A percentile compares a stretch with the other conserved stretches of the same genome.
Conservation (phyloP, 768 basidiomycete genomes). For the Pulveroboletus sp. region DNA sequence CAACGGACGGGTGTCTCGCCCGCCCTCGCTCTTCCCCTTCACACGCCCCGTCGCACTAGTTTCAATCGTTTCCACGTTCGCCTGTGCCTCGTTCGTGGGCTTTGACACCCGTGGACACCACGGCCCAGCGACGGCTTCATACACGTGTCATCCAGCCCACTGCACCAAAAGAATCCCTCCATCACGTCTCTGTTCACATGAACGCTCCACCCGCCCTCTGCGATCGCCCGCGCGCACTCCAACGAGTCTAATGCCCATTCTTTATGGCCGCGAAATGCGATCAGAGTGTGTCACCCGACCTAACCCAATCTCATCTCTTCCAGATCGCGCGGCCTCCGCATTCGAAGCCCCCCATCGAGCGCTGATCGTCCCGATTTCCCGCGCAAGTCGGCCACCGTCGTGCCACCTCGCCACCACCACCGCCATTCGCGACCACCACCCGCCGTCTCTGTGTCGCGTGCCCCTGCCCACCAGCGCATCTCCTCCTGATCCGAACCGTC, state of each 20-base stretch:
- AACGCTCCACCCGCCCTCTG: not conserved
- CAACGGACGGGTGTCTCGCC: not conserved
- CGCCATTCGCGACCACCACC: too few species aligned
- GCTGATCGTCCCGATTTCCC: conserved; percentile 19
- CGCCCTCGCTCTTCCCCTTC: not conserved
- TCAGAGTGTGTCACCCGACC: conserved; percentile 16
- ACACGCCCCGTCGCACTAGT: not conserved
- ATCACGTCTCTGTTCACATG: conserved; percentile 19
- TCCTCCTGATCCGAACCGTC: conserved; percentile 17
- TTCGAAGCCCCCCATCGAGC: conserved; percentile 4
- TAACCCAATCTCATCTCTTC: conserved; percentile 19
- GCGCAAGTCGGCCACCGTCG: conserved; percentile 9
- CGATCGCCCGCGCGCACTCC: conserved; percentile 7
- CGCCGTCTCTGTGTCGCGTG: too few species aligned
- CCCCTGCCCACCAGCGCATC: too few species aligned
- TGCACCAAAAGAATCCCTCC: not conserved
- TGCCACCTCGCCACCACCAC: too few species aligned
- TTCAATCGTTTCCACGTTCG: conserved; percentile 12
- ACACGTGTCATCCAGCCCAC: conserved; percentile 22
- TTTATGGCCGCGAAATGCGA: conserved; percentile 12
- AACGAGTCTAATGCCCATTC: conserved; percentile 4
- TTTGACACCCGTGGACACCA: conserved; percentile 22
- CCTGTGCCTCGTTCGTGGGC: too few species aligned
- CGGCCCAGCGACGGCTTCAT: conserved; percentile 1
- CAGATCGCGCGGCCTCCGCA: conserved; percentile 25